Conservation (phyloP, 805 yeast species). For the Hemisphaericaspora nanyangensis region DNA sequence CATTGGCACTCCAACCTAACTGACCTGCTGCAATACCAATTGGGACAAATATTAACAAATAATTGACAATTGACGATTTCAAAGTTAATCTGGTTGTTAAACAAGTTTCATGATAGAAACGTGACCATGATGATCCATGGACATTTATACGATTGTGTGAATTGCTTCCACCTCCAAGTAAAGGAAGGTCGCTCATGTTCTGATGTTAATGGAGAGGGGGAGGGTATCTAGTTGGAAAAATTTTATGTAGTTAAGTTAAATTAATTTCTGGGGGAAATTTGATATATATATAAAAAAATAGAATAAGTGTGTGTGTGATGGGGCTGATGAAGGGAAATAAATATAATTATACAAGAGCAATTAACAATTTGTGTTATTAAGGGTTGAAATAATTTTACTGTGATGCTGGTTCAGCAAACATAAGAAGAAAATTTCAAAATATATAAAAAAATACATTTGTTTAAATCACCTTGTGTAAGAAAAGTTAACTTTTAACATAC, state of each 20-base stretch:
- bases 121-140: neutral
- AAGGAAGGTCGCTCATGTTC: slow-evolving; percentile 8
- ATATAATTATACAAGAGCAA: neutral
- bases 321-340: neutral
- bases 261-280: too few species aligned
- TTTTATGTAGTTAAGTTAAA: too few species aligned
- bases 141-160: neutral
- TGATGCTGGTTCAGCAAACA: too few species aligned
- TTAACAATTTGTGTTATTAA: neutral
- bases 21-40: slow-evolving; percentile 75
- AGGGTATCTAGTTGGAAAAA: too few species aligned
- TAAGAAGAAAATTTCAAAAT: too few species aligned
- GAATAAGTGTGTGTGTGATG: neutral
- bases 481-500: too few species aligned
- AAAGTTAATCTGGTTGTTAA: slow-evolving; percentile 23
- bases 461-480: too few species aligned
- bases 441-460: too few species aligned
- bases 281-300: neutral
- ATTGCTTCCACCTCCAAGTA: slow-evolving; percentile 3
- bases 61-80: slow-evolving; percentile 69
- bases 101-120: neutral
- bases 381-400: too few species aligned
- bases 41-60: slow-evolving; percentile 80
- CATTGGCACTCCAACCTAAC: slow-evolving; percentile 49
- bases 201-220: neutral